Conservation (phyloP, 306 rosid species). For the Vigna hirtella region DNA sequence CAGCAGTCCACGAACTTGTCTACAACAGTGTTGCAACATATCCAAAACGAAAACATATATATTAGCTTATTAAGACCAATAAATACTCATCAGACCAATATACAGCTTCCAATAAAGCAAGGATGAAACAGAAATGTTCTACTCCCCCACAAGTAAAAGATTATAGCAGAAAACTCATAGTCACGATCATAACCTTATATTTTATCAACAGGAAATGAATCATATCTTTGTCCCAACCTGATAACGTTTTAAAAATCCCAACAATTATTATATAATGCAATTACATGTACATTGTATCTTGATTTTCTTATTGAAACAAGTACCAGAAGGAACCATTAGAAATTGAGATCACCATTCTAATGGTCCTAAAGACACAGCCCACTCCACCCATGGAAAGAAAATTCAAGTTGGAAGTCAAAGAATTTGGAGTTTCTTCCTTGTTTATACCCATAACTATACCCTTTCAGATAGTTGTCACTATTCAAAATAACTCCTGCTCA, state of each 20-base stretch:
- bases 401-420: constrained; percentile 26
- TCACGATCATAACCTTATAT: constrained; percentile 2
- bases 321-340: constrained; percentile 19
- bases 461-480: constrained; percentile 17
- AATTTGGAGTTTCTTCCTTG: constrained; percentile 19
- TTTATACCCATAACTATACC: neutral
- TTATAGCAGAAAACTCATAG: constrained; percentile 23
- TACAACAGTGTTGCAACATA: constrained; percentile 55
- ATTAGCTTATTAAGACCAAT: constrained; percentile 23
- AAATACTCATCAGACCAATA: constrained; percentile 16
- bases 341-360: constrained; percentile 4
- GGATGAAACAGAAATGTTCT: constrained; percentile 30
- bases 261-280: neutral
- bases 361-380: constrained; percentile 7
- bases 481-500: constrained; percentile 31
- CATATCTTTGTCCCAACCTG: constrained; percentile 7
- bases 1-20: constrained; percentile 89
- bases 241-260: neutral
- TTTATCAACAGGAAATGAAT: constrained; percentile 22
- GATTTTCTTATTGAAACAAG: neutral
- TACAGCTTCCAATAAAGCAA: constrained; percentile 24
- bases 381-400: neutral
- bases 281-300: constrained; percentile 10
- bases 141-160: constrained; percentile 27
- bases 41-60: constrained; percentile 32